phyloP scores from a whole-genome alignment of 75 land plant species.

The Chamaecyparis obtusa region DNA sequence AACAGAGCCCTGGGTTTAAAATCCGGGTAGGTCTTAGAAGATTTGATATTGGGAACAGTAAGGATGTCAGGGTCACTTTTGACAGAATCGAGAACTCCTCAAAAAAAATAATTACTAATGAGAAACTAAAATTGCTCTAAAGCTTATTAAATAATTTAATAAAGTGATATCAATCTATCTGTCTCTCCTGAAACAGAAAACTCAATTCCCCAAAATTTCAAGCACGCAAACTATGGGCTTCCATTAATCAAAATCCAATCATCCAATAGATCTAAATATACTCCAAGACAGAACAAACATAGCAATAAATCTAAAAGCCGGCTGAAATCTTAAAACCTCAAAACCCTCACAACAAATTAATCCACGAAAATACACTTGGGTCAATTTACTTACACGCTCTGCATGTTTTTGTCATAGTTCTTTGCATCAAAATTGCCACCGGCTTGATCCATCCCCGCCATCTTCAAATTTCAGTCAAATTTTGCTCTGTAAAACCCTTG shows the following conservation, averaged over 20 bases:
- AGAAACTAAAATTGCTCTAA: too few species aligned
- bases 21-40: not conserved
- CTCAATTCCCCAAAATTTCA: not conserved
- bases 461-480: not conserved
- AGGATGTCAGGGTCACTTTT: too few species aligned
- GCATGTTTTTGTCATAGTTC: slow-evolving; percentile 14
- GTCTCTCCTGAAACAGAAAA: not conserved
- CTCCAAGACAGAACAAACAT: not conserved
- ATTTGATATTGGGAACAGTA: too few species aligned
- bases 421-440: slow-evolving; percentile 11
- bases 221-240: not conserved
- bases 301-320: not conserved
- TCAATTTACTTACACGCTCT: slow-evolving; percentile 8
- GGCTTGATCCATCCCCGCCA: slow-evolving; percentile 5
- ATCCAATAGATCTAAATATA: not conserved
- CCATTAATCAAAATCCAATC: not conserved
- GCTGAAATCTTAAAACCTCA: not conserved
- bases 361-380: not conserved
- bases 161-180: not conserved
- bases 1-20: not conserved
- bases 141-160: too few species aligned
- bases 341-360: not conserved
- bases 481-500: not conserved
- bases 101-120: too few species aligned
- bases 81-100: not conserved